Evolutionary conservation across 2,329 filamentous ascomycete species (phyloP).

Genomic region (Cryphonectria naterciae): DNA sequence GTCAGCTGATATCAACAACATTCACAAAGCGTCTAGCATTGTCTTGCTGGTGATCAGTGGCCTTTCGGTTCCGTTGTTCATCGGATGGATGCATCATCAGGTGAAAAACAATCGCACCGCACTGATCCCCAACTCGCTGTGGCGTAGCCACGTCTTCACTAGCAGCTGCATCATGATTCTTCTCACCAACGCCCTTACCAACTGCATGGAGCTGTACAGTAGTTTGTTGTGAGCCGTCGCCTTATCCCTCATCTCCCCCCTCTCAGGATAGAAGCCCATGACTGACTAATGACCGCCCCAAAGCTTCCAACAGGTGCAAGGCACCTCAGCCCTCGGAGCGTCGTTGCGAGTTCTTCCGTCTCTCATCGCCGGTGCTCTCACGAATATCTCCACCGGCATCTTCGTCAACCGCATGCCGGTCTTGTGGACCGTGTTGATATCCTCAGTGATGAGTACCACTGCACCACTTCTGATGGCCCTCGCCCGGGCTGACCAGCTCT

Average conservation of each 20-base stretch:
- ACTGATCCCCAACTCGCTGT: constrained; percentile 65
- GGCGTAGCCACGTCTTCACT: constrained; percentile 61
- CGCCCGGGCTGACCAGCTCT: constrained; percentile 51
- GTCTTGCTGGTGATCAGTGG: constrained; percentile 48
- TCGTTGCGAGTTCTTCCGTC: constrained; percentile 52
- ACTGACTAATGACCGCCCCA: constrained; percentile 10
- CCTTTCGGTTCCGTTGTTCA: constrained; percentile 51
- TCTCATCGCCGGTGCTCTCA: constrained; percentile 46
- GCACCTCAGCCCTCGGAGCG: constrained; percentile 48
- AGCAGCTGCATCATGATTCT: constrained; percentile 56
- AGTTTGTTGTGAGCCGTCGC: constrained; percentile 50
- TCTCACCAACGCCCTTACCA: constrained; percentile 50
- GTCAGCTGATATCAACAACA: constrained; percentile 44
- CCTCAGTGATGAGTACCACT: constrained; percentile 47
- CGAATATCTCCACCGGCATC: constrained; percentile 51
- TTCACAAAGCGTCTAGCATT: constrained; percentile 49
- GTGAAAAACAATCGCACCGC: constrained; percentile 51
- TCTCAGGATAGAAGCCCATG: constrained; percentile 17
- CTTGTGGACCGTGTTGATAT: constrained; percentile 44
- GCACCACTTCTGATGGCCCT: constrained; percentile 61
- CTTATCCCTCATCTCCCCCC: neutral
- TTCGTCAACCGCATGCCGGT: constrained; percentile 48
- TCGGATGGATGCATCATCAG: constrained; percentile 57
- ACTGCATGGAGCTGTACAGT: constrained; percentile 51
- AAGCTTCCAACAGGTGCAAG: constrained; percentile 57